phyloP scores from a whole-genome alignment of 2,329 filamentous ascomycete genomes.

The Monosporascus sp. region DNA sequence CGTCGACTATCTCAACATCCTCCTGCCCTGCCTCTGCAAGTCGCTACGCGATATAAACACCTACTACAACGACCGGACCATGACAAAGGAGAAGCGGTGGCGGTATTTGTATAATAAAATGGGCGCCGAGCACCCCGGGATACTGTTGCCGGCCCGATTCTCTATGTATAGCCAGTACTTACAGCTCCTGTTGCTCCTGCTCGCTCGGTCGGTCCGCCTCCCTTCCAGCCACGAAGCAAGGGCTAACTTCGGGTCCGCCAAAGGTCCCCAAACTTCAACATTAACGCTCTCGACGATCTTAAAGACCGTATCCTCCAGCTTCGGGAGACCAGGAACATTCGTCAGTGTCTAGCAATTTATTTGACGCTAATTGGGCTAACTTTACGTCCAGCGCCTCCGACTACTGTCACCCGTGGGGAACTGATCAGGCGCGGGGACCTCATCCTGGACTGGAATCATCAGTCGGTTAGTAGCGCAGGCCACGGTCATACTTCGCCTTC shows the following conservation, averaged over 20 bases:
- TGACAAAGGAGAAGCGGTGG: conserved; percentile 48
- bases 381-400: conserved; percentile 17
- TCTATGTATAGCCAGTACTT: conserved; percentile 52
- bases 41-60: conserved; percentile 48
- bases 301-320: conserved; percentile 45
- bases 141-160: conserved; percentile 48
- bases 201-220: conserved; percentile 39
- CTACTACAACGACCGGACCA: conserved; percentile 45
- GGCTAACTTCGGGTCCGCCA: neutral
- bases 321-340: conserved; percentile 47
- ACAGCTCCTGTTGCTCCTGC: conserved; percentile 41
- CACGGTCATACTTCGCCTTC: conserved; percentile 4
- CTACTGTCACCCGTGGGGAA: conserved; percentile 19
- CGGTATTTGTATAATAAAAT: conserved; percentile 53
- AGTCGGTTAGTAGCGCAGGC: conserved; percentile 16
- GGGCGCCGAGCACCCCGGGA: conserved; percentile 45
- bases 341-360: conserved; percentile 31
- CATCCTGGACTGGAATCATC: conserved; percentile 22
- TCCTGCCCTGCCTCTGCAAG: conserved; percentile 50
- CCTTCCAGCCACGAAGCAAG: neutral
- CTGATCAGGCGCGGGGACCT: conserved; percentile 19
- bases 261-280: conserved; percentile 49
- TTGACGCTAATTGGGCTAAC: conserved; percentile 14
- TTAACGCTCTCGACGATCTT: conserved; percentile 47
- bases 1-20: conserved; percentile 49